Conservation (phyloP, 2,329 filamentous ascomycete species). For the Monilinia vaccinii-corymbosi region DNA sequence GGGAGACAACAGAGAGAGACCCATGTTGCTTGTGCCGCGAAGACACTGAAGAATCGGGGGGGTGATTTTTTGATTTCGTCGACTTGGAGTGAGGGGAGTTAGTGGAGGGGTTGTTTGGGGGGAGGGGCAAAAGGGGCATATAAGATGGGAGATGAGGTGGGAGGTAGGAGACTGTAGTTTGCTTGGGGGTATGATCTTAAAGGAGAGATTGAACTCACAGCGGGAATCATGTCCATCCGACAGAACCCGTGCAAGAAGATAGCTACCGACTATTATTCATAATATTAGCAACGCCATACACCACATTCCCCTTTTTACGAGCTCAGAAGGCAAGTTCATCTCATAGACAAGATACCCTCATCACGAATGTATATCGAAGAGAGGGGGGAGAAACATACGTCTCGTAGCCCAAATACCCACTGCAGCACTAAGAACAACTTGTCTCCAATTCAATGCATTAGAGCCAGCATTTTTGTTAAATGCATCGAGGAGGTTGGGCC, state of each 20-base stretch:
- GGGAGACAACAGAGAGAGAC: conserved; percentile 58
- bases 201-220: not conserved
- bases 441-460: conserved; percentile 51
- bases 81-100: conserved; percentile 26
- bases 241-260: not conserved
- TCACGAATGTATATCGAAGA: too few species aligned
- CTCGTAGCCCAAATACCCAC: conserved; percentile 54
- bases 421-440: conserved; percentile 43
- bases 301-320: not conserved
- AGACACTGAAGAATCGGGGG: conserved; percentile 44
- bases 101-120: not conserved
- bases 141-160: not conserved
- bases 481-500: conserved; percentile 39
- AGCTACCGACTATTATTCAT: not conserved
- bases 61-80: conserved; percentile 43
- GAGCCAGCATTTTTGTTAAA: conserved; percentile 34
- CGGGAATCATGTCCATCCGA: not conserved
- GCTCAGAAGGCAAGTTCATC: too few species aligned
- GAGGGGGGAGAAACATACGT: conserved; percentile 34
- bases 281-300: not conserved
- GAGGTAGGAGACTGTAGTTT: too few species aligned
- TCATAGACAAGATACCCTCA: too few species aligned
- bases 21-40: conserved; percentile 57
- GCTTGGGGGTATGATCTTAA: not conserved
- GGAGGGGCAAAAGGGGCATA: not conserved